Percentiles rank a stretch among this genome's conserved stretches.
phyloP scores from a whole-genome alignment of 2,329 filamentous ascomycete species.

The Talaromyces pinophilus region DNA sequence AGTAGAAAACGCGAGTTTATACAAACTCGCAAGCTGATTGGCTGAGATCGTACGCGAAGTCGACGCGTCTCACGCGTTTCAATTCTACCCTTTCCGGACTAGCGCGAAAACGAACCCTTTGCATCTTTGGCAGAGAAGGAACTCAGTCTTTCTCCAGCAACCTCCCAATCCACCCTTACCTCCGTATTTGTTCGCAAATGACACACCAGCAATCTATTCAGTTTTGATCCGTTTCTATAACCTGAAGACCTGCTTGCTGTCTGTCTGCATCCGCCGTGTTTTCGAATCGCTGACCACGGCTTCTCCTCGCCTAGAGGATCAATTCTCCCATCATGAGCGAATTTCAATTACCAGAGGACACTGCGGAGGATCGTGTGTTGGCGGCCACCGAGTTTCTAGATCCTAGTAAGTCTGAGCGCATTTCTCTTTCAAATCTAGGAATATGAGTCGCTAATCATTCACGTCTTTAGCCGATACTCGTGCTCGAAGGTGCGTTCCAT shows the following conservation, averaged over 20 bases:
- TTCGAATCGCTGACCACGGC: neutral
- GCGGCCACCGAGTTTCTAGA: constrained; percentile 91
- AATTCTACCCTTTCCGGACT: constrained; percentile 22
- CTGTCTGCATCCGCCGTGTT: neutral
- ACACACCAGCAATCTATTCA: neutral
- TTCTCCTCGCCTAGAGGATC: constrained; percentile 25
- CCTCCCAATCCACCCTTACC: neutral
- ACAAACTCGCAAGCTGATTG: constrained; percentile 12
- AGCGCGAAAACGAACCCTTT: neutral
- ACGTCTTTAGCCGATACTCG: constrained; percentile 54
- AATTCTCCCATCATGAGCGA: constrained; percentile 61
- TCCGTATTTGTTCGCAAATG: neutral
- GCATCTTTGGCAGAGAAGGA: neutral
- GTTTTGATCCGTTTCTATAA: no score
- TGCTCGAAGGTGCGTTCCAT: constrained; percentile 52
- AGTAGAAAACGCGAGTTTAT: neutral
- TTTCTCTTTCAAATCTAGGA: no score
- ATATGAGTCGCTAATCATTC: constrained; percentile 22
- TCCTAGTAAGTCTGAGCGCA: constrained; percentile 66
- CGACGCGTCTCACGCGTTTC: constrained; percentile 22
- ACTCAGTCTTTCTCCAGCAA: neutral
- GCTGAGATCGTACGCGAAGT: neutral
- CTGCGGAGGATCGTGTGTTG: constrained; percentile 77
- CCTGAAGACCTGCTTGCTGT: no score
- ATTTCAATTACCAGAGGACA: constrained; percentile 78